phyloP scores from a whole-genome alignment of 139 green algal genomes.

The Coelastrella sp. region DNA sequence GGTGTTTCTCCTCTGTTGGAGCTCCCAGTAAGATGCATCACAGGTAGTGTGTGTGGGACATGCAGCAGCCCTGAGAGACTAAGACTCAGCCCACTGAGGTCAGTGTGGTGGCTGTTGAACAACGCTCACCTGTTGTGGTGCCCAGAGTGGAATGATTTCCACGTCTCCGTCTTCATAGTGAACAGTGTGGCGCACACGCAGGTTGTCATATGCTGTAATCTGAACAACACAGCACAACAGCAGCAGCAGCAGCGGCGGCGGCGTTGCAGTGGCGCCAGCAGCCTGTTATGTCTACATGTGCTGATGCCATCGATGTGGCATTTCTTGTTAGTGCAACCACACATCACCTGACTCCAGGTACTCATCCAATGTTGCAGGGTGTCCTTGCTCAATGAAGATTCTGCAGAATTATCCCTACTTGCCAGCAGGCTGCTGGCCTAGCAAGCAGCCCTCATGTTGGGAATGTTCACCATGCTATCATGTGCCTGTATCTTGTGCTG shows the following conservation, averaged over 20 bases:
- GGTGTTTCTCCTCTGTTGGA: no score
- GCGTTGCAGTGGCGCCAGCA: background rate
- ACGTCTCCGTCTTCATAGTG: conserved; percentile 84
- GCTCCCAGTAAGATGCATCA: background rate
- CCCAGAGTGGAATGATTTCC: conserved; percentile 78
- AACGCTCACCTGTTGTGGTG: background rate
- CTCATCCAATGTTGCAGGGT: background rate
- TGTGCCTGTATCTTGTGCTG: no score
- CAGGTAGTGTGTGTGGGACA: background rate
- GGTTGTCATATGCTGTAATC: conserved; percentile 68
- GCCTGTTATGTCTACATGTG: background rate
- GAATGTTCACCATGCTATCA: no score
- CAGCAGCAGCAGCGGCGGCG: background rate
- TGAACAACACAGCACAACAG: conserved; percentile 18
- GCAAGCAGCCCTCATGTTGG: no score
- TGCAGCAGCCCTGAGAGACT: background rate
- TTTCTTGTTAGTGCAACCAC: background rate
- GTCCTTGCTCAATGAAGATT: no score
- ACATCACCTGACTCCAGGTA: background rate
- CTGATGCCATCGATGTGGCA: background rate
- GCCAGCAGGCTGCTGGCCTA: no score
- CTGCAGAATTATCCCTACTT: no score
- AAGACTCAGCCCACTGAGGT: background rate
- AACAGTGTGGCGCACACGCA: conserved; percentile 81
- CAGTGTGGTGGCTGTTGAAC: background rate